Conservation (phyloP, 805 yeast species). For the Candida corydali region DNA sequence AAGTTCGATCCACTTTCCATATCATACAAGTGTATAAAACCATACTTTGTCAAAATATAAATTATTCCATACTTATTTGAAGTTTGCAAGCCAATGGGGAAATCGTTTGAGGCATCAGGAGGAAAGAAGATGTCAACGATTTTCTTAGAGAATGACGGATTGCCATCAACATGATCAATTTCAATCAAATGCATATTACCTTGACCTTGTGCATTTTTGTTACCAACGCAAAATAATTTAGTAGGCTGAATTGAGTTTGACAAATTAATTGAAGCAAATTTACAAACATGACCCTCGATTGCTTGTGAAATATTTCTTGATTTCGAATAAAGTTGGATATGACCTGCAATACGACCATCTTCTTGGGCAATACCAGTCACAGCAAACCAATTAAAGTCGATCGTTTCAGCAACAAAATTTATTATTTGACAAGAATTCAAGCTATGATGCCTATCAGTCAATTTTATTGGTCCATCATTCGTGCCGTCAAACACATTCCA, state of each 20-base stretch:
- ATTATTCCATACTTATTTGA: slow-evolving; percentile 82
- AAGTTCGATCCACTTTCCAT: slow-evolving; percentile 87
- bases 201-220: slow-evolving; percentile 68
- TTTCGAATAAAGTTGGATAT: slow-evolving; percentile 86
- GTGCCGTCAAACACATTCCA: slow-evolving; percentile 86
- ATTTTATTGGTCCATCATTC: slow-evolving; percentile 69
- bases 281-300: slow-evolving; percentile 96
- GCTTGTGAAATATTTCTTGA: slow-evolving; percentile 92
- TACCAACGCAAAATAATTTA: slow-evolving; percentile 89
- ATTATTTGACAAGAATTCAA: slow-evolving; percentile 83
- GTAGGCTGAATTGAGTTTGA: slow-evolving; percentile 72
- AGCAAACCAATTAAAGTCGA: slow-evolving; percentile 84
- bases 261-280: slow-evolving; percentile 72
- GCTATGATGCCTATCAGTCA: slow-evolving; percentile 80
- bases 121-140: slow-evolving; percentile 94
- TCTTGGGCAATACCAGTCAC: slow-evolving; percentile 93
- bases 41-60: slow-evolving; percentile 89
- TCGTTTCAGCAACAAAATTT: slow-evolving; percentile 75
- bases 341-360: slow-evolving; percentile 91
- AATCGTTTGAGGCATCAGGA: slow-evolving; percentile 91
- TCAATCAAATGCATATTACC: slow-evolving; percentile 87
- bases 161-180: slow-evolving; percentile 86
- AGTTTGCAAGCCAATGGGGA: slow-evolving; percentile 90
- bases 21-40: slow-evolving; percentile 94
- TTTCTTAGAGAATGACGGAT: slow-evolving; percentile 84